phyloP scores from a whole-genome alignment of 805 yeast species.

The Cyberlindnera petersonii region DNA sequence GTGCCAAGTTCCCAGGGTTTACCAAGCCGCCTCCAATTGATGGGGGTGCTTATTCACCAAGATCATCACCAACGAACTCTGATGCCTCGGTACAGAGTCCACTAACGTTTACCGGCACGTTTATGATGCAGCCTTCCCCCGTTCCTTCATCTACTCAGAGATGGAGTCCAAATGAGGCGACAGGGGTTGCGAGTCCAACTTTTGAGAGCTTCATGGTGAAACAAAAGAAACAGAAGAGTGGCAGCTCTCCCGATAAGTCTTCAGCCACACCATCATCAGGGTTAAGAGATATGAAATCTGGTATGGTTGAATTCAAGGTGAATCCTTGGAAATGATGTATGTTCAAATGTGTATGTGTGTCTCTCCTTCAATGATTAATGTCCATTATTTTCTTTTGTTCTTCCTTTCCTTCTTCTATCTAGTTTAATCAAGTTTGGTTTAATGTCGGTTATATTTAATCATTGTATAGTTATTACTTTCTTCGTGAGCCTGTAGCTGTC shows the following conservation, averaged over 20 bases:
- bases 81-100: constrained; percentile 25
- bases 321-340: constrained; percentile 4
- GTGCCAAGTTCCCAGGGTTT: constrained; percentile 18
- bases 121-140: constrained; percentile 16
- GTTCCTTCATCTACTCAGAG: constrained; percentile 13
- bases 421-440: too few species aligned
- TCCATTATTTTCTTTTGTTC: background rate
- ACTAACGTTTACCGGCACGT: constrained; percentile 12
- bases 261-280: constrained; percentile 5
- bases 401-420: too few species aligned
- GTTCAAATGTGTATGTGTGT: too few species aligned
- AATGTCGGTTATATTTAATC: background rate
- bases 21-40: constrained; percentile 26
- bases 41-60: constrained; percentile 18
- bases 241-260: constrained; percentile 1
- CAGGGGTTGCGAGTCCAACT: constrained; percentile 6
- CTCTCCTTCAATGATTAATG: background rate
- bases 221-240: constrained; percentile 5
- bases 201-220: constrained; percentile 2
- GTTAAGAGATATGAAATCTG: constrained; percentile 17
- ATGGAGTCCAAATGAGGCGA: constrained; percentile 16
- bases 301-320: constrained; percentile 18
- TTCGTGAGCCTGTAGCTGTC: too few species aligned
- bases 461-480: too few species aligned
- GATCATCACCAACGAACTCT: constrained; percentile 26